phyloP scores from a whole-genome alignment of 2,329 filamentous ascomycete genomes.

The Fusarium domesticum region DNA sequence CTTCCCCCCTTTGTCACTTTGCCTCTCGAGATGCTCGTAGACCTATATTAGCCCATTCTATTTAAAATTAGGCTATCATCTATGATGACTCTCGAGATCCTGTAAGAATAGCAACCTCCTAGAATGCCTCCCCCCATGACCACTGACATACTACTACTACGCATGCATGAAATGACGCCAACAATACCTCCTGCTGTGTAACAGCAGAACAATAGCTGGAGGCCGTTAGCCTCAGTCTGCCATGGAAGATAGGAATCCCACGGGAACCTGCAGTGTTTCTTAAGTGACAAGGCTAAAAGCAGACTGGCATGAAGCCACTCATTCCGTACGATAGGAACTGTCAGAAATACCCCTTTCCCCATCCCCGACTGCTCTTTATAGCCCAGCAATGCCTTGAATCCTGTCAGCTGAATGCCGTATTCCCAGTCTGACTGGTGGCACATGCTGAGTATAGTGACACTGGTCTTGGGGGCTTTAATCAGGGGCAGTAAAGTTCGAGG shows the following conservation, averaged over 20 bases:
- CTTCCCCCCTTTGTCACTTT: too few relatives aligned
- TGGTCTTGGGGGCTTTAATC: slow-evolving; percentile 5
- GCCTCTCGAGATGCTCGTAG: too few relatives aligned
- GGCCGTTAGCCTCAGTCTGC: slow-evolving; percentile 5
- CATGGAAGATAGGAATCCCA: slow-evolving; percentile 1
- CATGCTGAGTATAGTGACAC: too few relatives aligned
- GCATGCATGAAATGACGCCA: slow-evolving; percentile 16
- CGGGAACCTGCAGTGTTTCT: slow-evolving; percentile 5
- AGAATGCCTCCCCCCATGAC: slow-evolving; percentile 15
- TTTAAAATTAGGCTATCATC: background rate
- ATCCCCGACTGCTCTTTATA: background rate
- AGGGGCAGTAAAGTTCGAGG: slow-evolving; percentile 14
- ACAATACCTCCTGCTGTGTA: slow-evolving; percentile 24
- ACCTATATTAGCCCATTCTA: too few relatives aligned
- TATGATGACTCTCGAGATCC: background rate
- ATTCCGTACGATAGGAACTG: slow-evolving; percentile 4
- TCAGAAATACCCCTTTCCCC: background rate
- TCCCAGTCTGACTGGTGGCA: slow-evolving; percentile 3
- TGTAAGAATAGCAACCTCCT: slow-evolving; percentile 15
- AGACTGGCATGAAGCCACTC: slow-evolving; percentile 5
- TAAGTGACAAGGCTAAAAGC: slow-evolving; percentile 8
- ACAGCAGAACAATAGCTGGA: slow-evolving; percentile 18
- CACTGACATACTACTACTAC: slow-evolving; percentile 1
- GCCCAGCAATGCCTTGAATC: background rate
- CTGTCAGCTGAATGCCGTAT: slow-evolving; percentile 18